These are phyloP conservation scores for Hericium alpestre DNA, from an alignment of 768 basidiomycete genomes.

Conservation along the genomic window DNA sequence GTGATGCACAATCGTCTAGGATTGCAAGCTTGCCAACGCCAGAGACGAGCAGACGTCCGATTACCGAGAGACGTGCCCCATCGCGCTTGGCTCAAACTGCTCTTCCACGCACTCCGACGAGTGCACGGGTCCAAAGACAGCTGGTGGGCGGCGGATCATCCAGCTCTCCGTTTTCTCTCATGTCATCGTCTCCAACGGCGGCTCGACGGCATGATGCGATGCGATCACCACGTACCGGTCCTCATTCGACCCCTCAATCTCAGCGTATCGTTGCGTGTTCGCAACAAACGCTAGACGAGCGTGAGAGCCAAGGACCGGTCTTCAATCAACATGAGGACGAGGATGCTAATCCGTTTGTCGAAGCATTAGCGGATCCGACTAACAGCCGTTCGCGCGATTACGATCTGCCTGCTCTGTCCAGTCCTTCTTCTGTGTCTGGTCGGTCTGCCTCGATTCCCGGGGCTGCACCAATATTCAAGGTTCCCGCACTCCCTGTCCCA, in stretches of 20 bases:
- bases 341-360: not conserved
- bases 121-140: not conserved
- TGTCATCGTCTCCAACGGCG: too few relatives aligned
- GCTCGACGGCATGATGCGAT: too few relatives aligned
- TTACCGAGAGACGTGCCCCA: not conserved
- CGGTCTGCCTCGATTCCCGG: not conserved
- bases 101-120: not conserved
- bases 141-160: too few relatives aligned
- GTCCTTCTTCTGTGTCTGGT: not conserved
- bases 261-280: not conserved
- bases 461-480: not conserved
- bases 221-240: not conserved
- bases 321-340: not conserved
- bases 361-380: not conserved
- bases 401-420: not conserved
- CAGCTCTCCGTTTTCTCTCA: too few relatives aligned
- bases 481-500: conserved; percentile 2
- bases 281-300: not conserved
- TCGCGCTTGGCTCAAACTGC: not conserved
- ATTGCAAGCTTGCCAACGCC: not conserved
- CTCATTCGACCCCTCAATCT: not conserved
- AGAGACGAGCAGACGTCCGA: not conserved
- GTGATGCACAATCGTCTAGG: not conserved
- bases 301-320: too few relatives aligned
- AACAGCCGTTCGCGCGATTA: not conserved